Percentiles rank a stretch among this genome's conserved stretches.
These are phyloP conservation scores for Annona squamosa DNA, from an alignment of 164 flowering plant species.

Conservation along the genomic window DNA sequence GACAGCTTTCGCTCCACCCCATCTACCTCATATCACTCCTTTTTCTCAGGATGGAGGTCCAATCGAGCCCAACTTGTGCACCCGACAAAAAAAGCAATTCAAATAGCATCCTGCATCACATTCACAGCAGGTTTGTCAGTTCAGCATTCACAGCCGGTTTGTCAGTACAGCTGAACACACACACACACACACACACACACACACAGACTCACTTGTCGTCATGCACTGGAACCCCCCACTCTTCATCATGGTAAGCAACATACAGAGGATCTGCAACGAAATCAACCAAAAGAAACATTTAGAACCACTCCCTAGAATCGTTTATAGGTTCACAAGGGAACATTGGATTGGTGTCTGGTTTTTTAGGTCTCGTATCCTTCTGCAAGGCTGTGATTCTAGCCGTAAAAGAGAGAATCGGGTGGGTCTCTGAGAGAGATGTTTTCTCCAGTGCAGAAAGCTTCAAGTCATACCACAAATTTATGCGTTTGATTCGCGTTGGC, in stretches of 20 bases:
- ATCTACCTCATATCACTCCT: conserved; percentile 61
- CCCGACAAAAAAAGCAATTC: conserved; percentile 72
- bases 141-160: not conserved
- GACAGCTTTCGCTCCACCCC: not conserved
- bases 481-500: too few species aligned
- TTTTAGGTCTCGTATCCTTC: too few species aligned
- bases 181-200: too few species aligned
- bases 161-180: too few species aligned
- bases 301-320: too few species aligned
- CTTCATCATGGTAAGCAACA: conserved; percentile 88
- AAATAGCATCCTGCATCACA: conserved; percentile 57
- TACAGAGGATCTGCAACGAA: conserved; percentile 58
- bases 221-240: conserved; percentile 94
- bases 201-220: conserved; percentile 80
- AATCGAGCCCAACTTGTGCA: conserved; percentile 87
- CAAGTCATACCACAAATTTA: too few species aligned
- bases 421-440: too few species aligned
- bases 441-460: too few species aligned
- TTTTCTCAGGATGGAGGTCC: conserved; percentile 84
- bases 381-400: too few species aligned
- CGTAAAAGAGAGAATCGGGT: too few species aligned
- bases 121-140: not conserved
- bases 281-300: not conserved
- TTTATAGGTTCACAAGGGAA: not conserved
- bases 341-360: not conserved